Percentiles rank a stretch among this genome's conserved stretches.
Evolutionary conservation across 2,329 filamentous ascomycete genomes (phyloP).

Genomic region (Verruconis gallopava): DNA sequence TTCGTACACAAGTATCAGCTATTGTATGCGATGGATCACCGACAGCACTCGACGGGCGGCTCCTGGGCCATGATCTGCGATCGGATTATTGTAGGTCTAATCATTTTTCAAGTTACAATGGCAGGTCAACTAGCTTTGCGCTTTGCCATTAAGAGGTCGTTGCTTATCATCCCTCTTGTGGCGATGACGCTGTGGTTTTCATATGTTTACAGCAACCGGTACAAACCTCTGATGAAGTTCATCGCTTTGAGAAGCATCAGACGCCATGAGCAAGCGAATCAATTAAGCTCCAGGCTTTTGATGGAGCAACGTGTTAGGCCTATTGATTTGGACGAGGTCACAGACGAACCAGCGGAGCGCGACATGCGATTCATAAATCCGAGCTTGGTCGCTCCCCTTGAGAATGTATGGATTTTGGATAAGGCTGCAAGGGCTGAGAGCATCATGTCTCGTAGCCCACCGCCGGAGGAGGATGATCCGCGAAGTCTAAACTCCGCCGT

Average conservation of each 20-base stretch:
- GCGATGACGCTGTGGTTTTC: constrained; percentile 78
- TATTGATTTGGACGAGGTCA: constrained; percentile 20
- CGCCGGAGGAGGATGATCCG: background rate
- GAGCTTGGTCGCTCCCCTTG: constrained; percentile 53
- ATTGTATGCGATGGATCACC: constrained; percentile 95
- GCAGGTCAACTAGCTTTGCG: constrained; percentile 70
- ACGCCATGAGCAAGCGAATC: constrained; percentile 36
- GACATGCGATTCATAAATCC: constrained; percentile 65
- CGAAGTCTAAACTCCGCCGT: too few relatives aligned
- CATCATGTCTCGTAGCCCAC: background rate
- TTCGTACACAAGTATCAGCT: constrained; percentile 96
- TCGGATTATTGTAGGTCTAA: constrained; percentile 70
- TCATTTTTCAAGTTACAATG: constrained; percentile 86
- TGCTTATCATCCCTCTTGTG: constrained; percentile 63
- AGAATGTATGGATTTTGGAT: constrained; percentile 51
- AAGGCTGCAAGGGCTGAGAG: constrained; percentile 13
- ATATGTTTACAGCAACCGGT: constrained; percentile 66
- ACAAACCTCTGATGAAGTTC: constrained; percentile 79
- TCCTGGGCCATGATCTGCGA: constrained; percentile 97
- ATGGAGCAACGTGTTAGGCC: constrained; percentile 17
- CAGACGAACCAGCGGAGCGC: constrained; percentile 60
- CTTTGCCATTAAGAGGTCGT: constrained; percentile 58
- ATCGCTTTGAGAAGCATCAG: constrained; percentile 83
- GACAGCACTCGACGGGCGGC: constrained; percentile 81
- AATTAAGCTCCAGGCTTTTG: constrained; percentile 31